These are phyloP conservation scores for Tetrapisispora taiwanensis DNA, from an alignment of 805 yeast genomes.

Conservation along the genomic window DNA sequence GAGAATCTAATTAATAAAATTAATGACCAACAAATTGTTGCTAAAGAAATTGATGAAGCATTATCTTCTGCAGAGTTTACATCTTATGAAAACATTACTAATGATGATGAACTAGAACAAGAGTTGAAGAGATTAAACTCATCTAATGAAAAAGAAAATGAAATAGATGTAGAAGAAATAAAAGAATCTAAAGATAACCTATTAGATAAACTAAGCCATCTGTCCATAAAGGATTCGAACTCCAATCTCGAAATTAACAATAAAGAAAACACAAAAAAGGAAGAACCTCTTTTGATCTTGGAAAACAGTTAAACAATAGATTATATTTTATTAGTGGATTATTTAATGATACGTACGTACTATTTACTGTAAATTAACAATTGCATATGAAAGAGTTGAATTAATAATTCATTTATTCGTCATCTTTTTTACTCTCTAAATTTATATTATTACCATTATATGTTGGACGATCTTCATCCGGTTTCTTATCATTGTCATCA, in stretches of 20 bases:
- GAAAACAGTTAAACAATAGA: too few species aligned
- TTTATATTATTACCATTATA: constrained; percentile 50
- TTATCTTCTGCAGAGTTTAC: constrained; percentile 6
- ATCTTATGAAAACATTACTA: constrained; percentile 16
- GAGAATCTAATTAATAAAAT: constrained; percentile 34
- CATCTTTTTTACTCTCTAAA: constrained; percentile 38
- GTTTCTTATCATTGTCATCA: constrained; percentile 20
- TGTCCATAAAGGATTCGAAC: constrained; percentile 12
- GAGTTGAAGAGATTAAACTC: constrained; percentile 32
- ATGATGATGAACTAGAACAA: constrained; percentile 30
- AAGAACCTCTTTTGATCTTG: too few species aligned
- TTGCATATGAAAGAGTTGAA: not conserved
- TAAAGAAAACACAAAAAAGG: not conserved
- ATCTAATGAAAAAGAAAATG: constrained; percentile 10
- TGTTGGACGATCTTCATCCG: constrained; percentile 34
- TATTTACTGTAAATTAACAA: not conserved
- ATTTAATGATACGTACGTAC: not conserved
- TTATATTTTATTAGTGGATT: too few species aligned
- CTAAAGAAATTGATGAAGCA: constrained; percentile 32
- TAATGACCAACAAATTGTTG: constrained; percentile 29
- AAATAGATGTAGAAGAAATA: not conserved
- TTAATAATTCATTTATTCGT: constrained; percentile 12
- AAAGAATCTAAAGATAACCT: constrained; percentile 8
- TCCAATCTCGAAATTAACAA: not conserved
- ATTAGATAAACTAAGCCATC: constrained; percentile 15